These are phyloP conservation scores for Nigrograna mackinnonii DNA, from an alignment of 2,329 filamentous ascomycete species.

Conservation along the genomic window DNA sequence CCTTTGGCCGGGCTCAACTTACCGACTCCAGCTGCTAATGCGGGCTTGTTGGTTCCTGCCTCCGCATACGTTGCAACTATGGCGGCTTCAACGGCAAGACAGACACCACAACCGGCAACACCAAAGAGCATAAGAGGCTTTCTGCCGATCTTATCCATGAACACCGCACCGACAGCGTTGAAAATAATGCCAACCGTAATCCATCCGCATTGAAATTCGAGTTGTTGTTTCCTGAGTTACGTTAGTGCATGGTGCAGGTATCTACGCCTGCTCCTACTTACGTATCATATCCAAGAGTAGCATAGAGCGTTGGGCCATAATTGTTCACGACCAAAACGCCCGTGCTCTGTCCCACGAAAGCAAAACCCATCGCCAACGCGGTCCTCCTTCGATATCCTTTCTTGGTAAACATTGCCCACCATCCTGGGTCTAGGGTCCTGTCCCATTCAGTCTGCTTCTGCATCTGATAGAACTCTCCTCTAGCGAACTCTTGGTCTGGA, in stretches of 20 bases:
- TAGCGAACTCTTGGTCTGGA: slow-evolving; percentile 21
- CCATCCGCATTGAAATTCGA: slow-evolving; percentile 27
- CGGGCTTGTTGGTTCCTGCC: slow-evolving; percentile 25
- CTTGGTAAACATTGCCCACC: slow-evolving; percentile 24
- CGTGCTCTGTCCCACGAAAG: slow-evolving; percentile 24
- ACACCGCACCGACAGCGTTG: slow-evolving; percentile 17
- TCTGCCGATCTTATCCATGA: slow-evolving; percentile 20
- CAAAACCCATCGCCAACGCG: slow-evolving; percentile 21
- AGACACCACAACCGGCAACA: slow-evolving; percentile 21
- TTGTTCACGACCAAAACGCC: slow-evolving; percentile 26
- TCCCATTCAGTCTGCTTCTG: slow-evolving; percentile 24
- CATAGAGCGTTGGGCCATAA: slow-evolving; percentile 27
- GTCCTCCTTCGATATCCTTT: slow-evolving; percentile 22
- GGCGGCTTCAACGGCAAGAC: slow-evolving; percentile 25
- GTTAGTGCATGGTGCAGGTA: slow-evolving; percentile 1
- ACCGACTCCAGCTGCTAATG: slow-evolving; percentile 20
- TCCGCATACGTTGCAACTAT: slow-evolving; percentile 24
- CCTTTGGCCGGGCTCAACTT: slow-evolving; percentile 4
- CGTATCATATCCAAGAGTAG: slow-evolving; percentile 21
- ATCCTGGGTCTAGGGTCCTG: slow-evolving; percentile 17
- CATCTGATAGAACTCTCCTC: slow-evolving; percentile 31
- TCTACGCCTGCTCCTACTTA: slow-evolving; percentile 4
- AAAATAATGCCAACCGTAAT: slow-evolving; percentile 25
- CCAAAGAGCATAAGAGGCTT: slow-evolving; percentile 24
- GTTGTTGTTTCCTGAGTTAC: slow-evolving; percentile 17